Base-by-base conservation (phyloP, 805 yeast species). In the Isabelozyma rhagii region DNA sequence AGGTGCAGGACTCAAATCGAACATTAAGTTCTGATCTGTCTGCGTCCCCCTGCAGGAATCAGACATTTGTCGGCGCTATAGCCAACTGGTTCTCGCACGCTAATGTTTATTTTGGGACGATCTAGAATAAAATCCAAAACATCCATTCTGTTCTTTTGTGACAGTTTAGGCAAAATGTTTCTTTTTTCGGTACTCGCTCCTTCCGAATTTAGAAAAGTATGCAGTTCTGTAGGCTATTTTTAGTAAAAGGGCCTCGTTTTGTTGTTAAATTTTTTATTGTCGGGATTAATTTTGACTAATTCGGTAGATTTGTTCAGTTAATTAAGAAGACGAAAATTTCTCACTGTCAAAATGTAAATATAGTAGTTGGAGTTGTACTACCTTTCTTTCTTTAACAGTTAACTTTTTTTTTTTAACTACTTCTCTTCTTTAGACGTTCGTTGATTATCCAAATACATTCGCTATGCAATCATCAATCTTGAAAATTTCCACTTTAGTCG, bases 1-100 rank as follows among this genome's bases (percentile, higher is more conserved):
- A 8, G 85, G 85, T 0, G 51, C 58, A 8, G 80, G 75, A 1
- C 55, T 75, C 41, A 63, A 67, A 29, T 69, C 83, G 1, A 69
- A 70, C 44, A 74, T 80, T 44, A 56, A 59, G 31, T 52, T 64
- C 64, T 71, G 36, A 66, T 39, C 36, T 13, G 36, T 31, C 36
- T 13, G n/a, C 8, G 36, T 31, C n/a, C 36, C 36, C 36, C n/a
- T 31, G 36, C 36, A 31, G 36, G n/a, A 31, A 31, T 31, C 10
- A 31, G n/a, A 31, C 25, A 21, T 21, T 21, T 21, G 25, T 31
- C 36, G 36, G 34, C 34, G n/a, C 36, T 5, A 10, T 9, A 13
- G n/a, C 36, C 36, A 9, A 13, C 10, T 13, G 36, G 36, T 31
- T 31, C 3, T 9, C 5, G 36, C 36, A 31, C 36, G 36, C 36